phyloP scores from a whole-genome alignment of 331 rosid species.

The Prunus yedoensis region DNA sequence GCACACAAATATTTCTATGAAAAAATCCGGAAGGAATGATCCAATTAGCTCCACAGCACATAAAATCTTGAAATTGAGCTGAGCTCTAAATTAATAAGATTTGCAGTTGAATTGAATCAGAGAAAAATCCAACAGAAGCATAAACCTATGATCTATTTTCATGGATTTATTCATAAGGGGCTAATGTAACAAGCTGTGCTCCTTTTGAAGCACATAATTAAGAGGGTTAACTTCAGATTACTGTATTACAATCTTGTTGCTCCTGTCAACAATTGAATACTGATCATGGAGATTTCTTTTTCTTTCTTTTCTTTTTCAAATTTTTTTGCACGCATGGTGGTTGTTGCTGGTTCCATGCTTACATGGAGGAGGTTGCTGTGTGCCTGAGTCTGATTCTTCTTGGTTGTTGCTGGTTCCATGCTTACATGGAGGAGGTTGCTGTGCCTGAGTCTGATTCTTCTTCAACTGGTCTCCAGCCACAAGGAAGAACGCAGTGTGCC shows the following conservation, averaged over 20 bases:
- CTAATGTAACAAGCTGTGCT: neutral
- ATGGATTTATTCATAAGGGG: neutral
- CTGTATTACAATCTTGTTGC: constrained; percentile 3
- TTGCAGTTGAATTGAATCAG: too few species aligned
- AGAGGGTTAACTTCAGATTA: neutral
- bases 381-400: constrained; percentile 38
- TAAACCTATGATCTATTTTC: neutral
- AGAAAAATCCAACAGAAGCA: neutral
- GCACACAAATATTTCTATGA: too few species aligned
- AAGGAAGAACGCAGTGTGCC: constrained; percentile 82
- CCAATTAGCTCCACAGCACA: too few species aligned
- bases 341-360: constrained; percentile 29
- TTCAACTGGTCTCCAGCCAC: constrained; percentile 66
- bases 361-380: constrained; percentile 30
- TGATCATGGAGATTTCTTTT: neutral
- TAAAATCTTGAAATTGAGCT: too few species aligned
- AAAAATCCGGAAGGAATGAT: too few species aligned
- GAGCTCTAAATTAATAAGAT: too few species aligned
- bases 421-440: constrained; percentile 39
- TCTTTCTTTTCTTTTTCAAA: neutral
- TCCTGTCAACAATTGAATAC: neutral
- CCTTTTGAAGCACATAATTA: neutral
- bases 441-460: constrained; percentile 36
- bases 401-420: constrained; percentile 21
- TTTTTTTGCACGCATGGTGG: neutral